These are phyloP conservation scores for Acacia concinna DNA, from an alignment of 331 rosid species.

Conservation along the genomic window DNA sequence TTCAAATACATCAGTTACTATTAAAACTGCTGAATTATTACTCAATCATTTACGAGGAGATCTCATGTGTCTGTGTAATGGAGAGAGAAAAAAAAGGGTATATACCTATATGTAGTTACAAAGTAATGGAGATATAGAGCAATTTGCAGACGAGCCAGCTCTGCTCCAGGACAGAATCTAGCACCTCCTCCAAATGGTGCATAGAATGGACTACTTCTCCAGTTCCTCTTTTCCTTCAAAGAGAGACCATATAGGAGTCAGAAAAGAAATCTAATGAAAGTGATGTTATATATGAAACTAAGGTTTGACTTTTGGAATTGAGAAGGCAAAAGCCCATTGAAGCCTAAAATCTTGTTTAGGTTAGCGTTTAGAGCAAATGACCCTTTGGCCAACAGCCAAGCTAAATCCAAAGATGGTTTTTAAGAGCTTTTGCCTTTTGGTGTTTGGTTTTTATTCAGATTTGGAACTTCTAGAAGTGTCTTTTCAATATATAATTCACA, in stretches of 20 bases:
- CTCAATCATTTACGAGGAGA: background rate
- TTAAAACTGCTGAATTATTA: background rate
- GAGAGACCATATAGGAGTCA: background rate
- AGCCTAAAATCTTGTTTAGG: no score
- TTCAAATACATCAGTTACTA: slow-evolving; percentile 13
- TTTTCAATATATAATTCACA: no score
- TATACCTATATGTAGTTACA: slow-evolving; percentile 64
- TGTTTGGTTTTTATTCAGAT: no score
- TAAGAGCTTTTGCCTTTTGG: no score
- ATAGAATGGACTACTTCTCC: slow-evolving; percentile 78
- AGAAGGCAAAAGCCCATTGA: no score
- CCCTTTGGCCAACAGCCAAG: no score
- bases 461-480: no score
- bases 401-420: no score
- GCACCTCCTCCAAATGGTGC: slow-evolving; percentile 97
- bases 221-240: slow-evolving; percentile 73
- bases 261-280: background rate
- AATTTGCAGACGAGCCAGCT: slow-evolving; percentile 86
- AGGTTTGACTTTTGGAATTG: no score
- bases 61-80: background rate
- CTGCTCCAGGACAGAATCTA: slow-evolving; percentile 94
- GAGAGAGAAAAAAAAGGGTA: background rate
- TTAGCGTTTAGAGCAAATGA: no score
- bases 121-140: slow-evolving; percentile 81
- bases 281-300: background rate